Percentiles rank a stretch among this genome's conserved stretches.
These are phyloP conservation scores for Senecio squalidus DNA, from an alignment of 140 eudicot genomes.

Conservation along the genomic window DNA sequence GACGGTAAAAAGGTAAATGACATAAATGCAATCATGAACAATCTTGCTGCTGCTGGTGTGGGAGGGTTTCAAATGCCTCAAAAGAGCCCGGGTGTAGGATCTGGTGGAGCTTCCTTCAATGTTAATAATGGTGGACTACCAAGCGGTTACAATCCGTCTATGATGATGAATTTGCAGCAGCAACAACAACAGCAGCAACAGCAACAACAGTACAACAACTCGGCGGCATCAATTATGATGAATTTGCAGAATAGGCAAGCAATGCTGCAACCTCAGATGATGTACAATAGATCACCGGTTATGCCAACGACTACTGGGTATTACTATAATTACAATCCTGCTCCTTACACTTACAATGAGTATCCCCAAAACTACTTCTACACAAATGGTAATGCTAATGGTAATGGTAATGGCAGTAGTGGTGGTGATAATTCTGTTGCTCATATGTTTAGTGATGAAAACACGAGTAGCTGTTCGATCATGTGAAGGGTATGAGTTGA, in stretches of 20 bases:
- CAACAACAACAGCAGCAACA: constrained; percentile 14
- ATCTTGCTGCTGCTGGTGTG: constrained; percentile 19
- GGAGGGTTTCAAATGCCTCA: constrained; percentile 37
- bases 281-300: constrained; percentile 71
- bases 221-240: constrained; percentile 49
- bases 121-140: constrained; percentile 21
- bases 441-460: constrained; percentile 68
- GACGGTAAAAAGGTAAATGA: constrained; percentile 55
- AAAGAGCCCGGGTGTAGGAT: constrained; percentile 9
- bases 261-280: constrained; percentile 61
- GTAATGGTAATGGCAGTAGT: background rate
- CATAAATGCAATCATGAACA: constrained; percentile 40
- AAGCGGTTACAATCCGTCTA: constrained; percentile 29
- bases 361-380: constrained; percentile 22
- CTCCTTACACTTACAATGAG: constrained; percentile 31
- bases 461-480: constrained; percentile 64
- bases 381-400: background rate
- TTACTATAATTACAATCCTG: constrained; percentile 47
- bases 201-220: constrained; percentile 29
- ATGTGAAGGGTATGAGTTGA: constrained; percentile 41
- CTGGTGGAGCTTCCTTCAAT: constrained; percentile 12
- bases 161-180: constrained; percentile 40
- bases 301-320: constrained; percentile 63
- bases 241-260: constrained; percentile 54
- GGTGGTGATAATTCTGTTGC: constrained; percentile 38